Conservation (phyloP, 345 rosid genomes). For the Physaria fendleri region DNA sequence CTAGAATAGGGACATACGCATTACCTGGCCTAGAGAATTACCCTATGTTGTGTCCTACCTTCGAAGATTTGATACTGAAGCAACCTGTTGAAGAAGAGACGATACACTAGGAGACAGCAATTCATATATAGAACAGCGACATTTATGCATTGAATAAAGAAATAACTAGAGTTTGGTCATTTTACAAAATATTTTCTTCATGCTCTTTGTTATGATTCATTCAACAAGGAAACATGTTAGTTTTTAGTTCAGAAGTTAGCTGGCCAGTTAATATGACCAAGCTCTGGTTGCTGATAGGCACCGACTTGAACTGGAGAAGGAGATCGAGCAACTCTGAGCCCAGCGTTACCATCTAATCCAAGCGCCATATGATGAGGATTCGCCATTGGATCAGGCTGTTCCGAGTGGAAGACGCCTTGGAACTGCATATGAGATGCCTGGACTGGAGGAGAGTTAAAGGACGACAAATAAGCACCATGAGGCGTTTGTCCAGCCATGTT, state of each 20-base stretch:
- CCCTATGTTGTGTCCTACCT: too few species aligned
- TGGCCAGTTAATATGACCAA: conserved; percentile 86
- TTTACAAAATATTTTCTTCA: conserved; percentile 21
- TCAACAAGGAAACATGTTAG: conserved; percentile 33
- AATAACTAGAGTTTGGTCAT: neutral
- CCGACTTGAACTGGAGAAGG: conserved; percentile 71
- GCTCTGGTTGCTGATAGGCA: conserved; percentile 79
- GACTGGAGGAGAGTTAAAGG: conserved; percentile 62
- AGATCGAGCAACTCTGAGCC: conserved; percentile 59
- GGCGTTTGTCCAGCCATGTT: conserved; percentile 75
- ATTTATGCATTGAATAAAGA: conserved; percentile 15
- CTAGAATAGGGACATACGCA: too few species aligned
- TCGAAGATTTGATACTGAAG: conserved; percentile 23
- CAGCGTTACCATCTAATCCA: conserved; percentile 57
- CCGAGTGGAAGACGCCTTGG: conserved; percentile 62
- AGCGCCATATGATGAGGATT: conserved; percentile 71
- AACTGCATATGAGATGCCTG: conserved; percentile 93
- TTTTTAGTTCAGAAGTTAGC: conserved; percentile 59
- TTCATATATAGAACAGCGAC: neutral
- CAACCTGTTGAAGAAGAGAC: conserved; percentile 7
- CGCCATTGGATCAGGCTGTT: conserved; percentile 60
- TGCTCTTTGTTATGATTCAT: conserved; percentile 37
- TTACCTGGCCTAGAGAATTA: too few species aligned
- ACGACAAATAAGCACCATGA: conserved; percentile 61
- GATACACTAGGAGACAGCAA: neutral